Conservation (phyloP, 2,329 filamentous ascomycete genomes). For the Chaetomiaceae sp. region DNA sequence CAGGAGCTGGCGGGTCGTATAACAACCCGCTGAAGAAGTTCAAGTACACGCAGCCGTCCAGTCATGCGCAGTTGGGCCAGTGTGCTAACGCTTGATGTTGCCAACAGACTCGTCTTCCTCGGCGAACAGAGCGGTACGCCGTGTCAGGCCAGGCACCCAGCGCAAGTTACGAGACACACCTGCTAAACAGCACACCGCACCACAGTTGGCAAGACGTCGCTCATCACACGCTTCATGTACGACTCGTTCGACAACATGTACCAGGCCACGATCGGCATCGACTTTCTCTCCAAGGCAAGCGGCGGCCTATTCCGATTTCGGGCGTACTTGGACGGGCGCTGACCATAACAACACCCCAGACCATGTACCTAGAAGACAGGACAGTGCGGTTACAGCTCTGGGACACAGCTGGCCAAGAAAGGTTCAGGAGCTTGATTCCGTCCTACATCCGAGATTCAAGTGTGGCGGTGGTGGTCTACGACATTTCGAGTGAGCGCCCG, state of each 20-base stretch:
- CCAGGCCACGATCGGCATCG: slow-evolving; percentile 98
- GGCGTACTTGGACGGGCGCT: background rate
- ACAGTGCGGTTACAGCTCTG: slow-evolving; percentile 96
- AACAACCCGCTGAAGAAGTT: slow-evolving; percentile 99
- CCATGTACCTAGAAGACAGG: slow-evolving; percentile 98
- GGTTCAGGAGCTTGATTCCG: slow-evolving; percentile 93
- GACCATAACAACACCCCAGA: slow-evolving; percentile 48
- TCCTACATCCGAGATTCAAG: slow-evolving; percentile 98
- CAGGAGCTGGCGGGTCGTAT: slow-evolving; percentile 70
- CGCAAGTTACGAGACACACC: background rate
- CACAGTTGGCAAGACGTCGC: slow-evolving; percentile 92
- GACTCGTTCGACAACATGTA: slow-evolving; percentile 99
- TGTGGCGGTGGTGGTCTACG: slow-evolving; percentile 97
- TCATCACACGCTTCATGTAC: slow-evolving; percentile 99
- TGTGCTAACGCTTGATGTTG: slow-evolving; percentile 14
- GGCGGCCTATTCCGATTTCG: background rate
- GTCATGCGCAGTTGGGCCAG: background rate
- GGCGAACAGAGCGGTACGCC: slow-evolving; percentile 94
- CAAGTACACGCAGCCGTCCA: slow-evolving; percentile 62
- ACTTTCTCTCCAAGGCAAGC: slow-evolving; percentile 91
- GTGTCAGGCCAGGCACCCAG: background rate
- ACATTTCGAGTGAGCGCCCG: slow-evolving; percentile 69
- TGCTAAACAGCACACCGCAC: slow-evolving; percentile 7
- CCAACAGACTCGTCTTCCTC: slow-evolving; percentile 73
- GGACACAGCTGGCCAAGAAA: slow-evolving; percentile 97